Percentiles rank a stretch among this genome's conserved stretches.
These are phyloP conservation scores for Syzygium syzygioides DNA, from an alignment of 441 rosid species.

Conservation along the genomic window DNA sequence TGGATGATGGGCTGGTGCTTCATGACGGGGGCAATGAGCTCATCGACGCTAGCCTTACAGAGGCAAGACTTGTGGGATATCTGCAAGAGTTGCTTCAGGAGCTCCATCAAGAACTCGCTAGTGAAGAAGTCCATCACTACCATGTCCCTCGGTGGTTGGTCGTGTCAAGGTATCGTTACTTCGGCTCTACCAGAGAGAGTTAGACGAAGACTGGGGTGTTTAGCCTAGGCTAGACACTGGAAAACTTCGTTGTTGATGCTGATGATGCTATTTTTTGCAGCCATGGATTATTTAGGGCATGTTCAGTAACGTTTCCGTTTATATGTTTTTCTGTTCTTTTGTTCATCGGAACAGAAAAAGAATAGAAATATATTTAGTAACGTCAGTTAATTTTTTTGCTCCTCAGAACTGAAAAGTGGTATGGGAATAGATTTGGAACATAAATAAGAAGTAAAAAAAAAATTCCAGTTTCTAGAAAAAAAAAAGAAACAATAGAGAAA, in stretches of 20 bases:
- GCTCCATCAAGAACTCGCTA: constrained; percentile 67
- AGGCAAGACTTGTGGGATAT: constrained; percentile 31
- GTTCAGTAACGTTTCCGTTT: no score
- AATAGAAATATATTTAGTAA: no score
- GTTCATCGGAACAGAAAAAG: no score
- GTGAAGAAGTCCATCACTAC: constrained; percentile 52
- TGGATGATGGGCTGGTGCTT: constrained; percentile 39
- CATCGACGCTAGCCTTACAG: constrained; percentile 36
- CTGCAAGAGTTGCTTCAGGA: constrained; percentile 26
- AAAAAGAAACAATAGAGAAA: no score
- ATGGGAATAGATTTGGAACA: no score
- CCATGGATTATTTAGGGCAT: neutral
- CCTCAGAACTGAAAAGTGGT: no score
- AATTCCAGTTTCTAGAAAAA: no score
- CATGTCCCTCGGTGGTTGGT: constrained; percentile 19
- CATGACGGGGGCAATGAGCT: constrained; percentile 25
- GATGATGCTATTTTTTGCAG: neutral
- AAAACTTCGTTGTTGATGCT: neutral
- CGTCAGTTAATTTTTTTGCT: no score
- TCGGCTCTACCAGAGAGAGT: neutral
- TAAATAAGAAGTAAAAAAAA: no score
- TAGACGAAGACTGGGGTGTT: neutral
- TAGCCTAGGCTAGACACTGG: neutral
- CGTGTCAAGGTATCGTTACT: neutral
- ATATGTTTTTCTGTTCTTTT: no score